Evolutionary conservation across 2,329 filamentous ascomycete species (phyloP).

Genomic region (Pezicula neosporulosa): DNA sequence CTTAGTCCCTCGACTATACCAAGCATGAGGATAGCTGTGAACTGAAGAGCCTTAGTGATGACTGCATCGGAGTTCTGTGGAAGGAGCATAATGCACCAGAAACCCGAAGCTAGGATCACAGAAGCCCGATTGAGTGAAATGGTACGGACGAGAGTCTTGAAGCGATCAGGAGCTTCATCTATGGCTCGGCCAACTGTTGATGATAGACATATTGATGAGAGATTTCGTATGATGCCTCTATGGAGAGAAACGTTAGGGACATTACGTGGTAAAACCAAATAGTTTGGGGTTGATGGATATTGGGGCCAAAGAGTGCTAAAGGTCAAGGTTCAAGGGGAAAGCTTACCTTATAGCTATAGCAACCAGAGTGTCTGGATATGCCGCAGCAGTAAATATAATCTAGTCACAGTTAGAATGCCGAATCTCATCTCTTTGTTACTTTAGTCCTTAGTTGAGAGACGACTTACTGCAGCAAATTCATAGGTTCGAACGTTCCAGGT

Average conservation of each 20-base stretch:
- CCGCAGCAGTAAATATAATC: conserved; percentile 51
- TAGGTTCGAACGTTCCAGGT: conserved; percentile 55
- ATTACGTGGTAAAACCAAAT: not conserved
- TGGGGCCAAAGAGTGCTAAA: not conserved
- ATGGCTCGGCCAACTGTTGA: conserved; percentile 39
- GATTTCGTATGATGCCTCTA: conserved; percentile 30
- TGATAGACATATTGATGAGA: conserved; percentile 38
- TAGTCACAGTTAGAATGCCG: conserved; percentile 16
- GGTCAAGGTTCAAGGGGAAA: not conserved
- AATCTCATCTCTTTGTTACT: no score
- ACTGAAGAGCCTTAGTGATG: conserved; percentile 14
- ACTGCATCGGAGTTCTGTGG: conserved; percentile 17
- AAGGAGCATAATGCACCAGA: conserved; percentile 35
- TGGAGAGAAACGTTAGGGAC: not conserved
- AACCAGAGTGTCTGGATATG: conserved; percentile 37
- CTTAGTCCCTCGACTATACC: conserved; percentile 39
- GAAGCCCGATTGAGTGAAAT: conserved; percentile 37
- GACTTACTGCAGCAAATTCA: conserved; percentile 42
- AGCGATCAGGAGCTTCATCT: conserved; percentile 34
- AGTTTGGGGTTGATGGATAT: no score
- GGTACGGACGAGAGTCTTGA: conserved; percentile 37
- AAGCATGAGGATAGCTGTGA: conserved; percentile 32
- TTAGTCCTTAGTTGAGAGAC: not conserved
- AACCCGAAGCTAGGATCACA: conserved; percentile 35
- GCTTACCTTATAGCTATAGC: conserved; percentile 35